Percentiles rank a stretch among this genome's conserved stretches.
These are phyloP conservation scores for Phytophthora vignae DNA, from an alignment of 352 stramenopile genomes.

Conservation along the genomic window DNA sequence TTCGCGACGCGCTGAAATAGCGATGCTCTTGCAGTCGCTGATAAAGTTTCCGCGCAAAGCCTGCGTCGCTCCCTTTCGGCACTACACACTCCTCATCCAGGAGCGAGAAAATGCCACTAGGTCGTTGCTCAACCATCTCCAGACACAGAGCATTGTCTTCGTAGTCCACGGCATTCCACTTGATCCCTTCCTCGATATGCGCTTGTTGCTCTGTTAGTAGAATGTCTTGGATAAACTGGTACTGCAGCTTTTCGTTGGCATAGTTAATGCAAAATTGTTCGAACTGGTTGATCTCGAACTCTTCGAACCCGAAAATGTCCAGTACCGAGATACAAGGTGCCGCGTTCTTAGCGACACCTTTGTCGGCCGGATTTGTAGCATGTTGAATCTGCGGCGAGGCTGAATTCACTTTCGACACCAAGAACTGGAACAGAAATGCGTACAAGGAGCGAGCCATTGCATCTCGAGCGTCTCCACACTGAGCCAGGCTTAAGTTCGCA, in stretches of 20 bases:
- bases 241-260: constrained; percentile 84
- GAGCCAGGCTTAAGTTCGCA: constrained; percentile 68
- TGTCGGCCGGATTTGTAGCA: constrained; percentile 10
- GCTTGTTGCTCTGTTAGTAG: constrained; percentile 77
- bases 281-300: constrained; percentile 85
- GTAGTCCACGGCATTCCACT: constrained; percentile 75
- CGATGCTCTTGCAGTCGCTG: constrained; percentile 63
- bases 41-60: constrained; percentile 82
- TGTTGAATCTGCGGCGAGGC: constrained; percentile 36
- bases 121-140: constrained; percentile 87
- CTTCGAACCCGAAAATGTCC: constrained; percentile 93
- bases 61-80: constrained; percentile 78
- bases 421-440: constrained; percentile 83
- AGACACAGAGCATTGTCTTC: constrained; percentile 81
- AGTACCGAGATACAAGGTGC: constrained; percentile 81
- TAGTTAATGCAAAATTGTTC: constrained; percentile 90
- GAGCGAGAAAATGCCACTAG: constrained; percentile 77
- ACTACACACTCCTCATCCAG: constrained; percentile 90
- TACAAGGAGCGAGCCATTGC: constrained; percentile 84
- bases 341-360: constrained; percentile 26
- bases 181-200: constrained; percentile 79
- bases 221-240: constrained; percentile 87
- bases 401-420: constrained; percentile 85
- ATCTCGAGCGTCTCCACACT: constrained; percentile 76
- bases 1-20: constrained; percentile 70